Base-by-base conservation (phyloP, 1,284 basidiomycete genomes). In the Ceratobasidium papillatum region DNA sequence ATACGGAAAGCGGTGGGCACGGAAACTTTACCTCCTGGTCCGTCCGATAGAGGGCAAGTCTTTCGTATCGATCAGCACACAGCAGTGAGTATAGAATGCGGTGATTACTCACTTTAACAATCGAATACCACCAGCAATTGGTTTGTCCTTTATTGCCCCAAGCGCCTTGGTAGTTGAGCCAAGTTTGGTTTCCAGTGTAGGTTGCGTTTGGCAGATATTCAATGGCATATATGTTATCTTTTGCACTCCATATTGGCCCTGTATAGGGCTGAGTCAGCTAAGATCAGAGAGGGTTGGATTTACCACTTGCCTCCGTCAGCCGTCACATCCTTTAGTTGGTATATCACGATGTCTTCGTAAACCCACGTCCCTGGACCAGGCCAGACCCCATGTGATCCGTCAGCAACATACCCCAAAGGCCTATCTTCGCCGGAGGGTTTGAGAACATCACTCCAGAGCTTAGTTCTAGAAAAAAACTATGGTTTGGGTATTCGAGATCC, bases 361-460 rank as follows among this genome's bases (percentile, higher is more conserved):
- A 63, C 61, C 61, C 61, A 63, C 9, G 22, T 63, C 47, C 61
- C 61, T 4, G 61, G 61, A 12, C 43, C 69, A 8, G 69, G 69
- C 69, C 69, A 72, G 62, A 72, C 47, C 34, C 69, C 69, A 32
- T 72, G 69, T 27, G 69, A 72, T 14, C 69, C 69, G 17, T 58
- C 58, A 11, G 69, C 69, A 34, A 72, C 69, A 41, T 72, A 72
- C 32, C 69, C 69, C 36, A 72, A 47, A 22, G 69, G 69, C 47
- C 69, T 61, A 41, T 72, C 69, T 51, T 72, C 58, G 11, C 69
- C 69, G 25, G 69, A 62, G 0, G 69, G 69, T 43, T 72, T 72
- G 27, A 72, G 69, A 1, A 72, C 69, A 62, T 72, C 69, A n/a
- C 45, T 62, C 69, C 69, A 72, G 14, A 43, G 58, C 47, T 62